Percentiles rank a stretch among this genome's conserved stretches.
Conservation (phyloP, 73 alveolate species). For the Symbiodinium natans region DNA sequence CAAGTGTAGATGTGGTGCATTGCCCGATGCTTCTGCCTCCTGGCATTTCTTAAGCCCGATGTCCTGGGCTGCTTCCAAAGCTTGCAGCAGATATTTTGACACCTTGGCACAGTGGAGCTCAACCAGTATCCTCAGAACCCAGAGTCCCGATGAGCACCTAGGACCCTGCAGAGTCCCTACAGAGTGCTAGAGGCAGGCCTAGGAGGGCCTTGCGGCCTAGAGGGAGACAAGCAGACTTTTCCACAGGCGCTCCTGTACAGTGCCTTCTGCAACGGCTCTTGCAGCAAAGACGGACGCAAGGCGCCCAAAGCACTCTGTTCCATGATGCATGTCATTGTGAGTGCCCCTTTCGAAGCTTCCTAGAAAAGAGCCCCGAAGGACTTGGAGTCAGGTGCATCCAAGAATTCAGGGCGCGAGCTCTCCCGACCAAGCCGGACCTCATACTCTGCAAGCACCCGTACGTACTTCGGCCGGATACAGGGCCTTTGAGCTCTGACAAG, state of each 20-base stretch:
- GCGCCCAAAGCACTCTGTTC: no score
- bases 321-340: no score
- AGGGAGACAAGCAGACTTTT: no score
- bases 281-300: background rate
- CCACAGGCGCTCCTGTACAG: background rate
- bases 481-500: constrained; percentile 41
- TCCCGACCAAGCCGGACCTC: constrained; percentile 51
- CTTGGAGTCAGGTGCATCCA: constrained; percentile 69
- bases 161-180: no score
- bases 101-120: background rate
- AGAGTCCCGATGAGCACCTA: no score
- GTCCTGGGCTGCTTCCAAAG: background rate
- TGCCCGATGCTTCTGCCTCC: background rate
- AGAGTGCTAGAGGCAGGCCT: no score
- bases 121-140: no score
- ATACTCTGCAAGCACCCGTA: constrained; percentile 71
- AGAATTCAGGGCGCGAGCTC: constrained; percentile 71
- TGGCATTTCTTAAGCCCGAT: background rate
- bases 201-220: no score
- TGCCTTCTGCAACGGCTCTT: background rate
- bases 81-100: background rate
- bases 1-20: no score
- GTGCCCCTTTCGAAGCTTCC: background rate
- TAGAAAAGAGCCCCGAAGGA: constrained; percentile 54
- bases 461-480: constrained; percentile 62